Evolutionary conservation across 2,329 filamentous ascomycete genomes (phyloP).

Genomic region (Aschersonia sp.): DNA sequence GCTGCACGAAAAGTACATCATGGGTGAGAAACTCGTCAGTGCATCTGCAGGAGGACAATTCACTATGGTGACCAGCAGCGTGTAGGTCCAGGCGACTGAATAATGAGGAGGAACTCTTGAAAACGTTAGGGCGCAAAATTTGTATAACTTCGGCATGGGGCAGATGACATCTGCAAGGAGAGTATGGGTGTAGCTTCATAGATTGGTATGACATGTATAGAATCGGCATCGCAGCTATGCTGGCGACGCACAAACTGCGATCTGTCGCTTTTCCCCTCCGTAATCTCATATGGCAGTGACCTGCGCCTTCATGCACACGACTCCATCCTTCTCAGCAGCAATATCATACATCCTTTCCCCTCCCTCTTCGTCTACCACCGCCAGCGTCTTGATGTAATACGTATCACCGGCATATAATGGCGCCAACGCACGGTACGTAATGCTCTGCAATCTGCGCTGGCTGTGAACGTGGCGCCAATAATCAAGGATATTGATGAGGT

Average conservation of each 20-base stretch:
- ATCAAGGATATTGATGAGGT: constrained; percentile 57
- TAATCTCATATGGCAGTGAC: background rate
- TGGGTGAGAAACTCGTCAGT: constrained; percentile 52
- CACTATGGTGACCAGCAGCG: constrained; percentile 35
- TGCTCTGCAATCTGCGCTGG: constrained; percentile 14
- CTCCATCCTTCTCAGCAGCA: constrained; percentile 26
- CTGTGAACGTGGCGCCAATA: constrained; percentile 43
- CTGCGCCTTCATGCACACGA: constrained; percentile 6
- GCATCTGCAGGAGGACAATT: constrained; percentile 68
- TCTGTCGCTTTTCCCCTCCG: too few species aligned
- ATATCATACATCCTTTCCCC: constrained; percentile 23
- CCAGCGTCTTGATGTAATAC: constrained; percentile 44
- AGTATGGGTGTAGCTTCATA: too few species aligned
- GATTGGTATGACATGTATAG: too few species aligned
- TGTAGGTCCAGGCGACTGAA: background rate
- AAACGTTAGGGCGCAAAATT: too few species aligned
- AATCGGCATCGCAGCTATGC: too few species aligned
- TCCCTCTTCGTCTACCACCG: constrained; percentile 19
- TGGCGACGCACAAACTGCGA: too few species aligned
- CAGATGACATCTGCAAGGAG: too few species aligned
- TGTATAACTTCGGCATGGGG: too few species aligned
- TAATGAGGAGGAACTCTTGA: background rate
- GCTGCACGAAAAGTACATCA: constrained; percentile 66
- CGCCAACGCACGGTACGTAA: constrained; percentile 55
- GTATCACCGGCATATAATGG: constrained; percentile 57